Conservation (phyloP, 148 eudicot genomes). For the Salicornia ramosissima region DNA sequence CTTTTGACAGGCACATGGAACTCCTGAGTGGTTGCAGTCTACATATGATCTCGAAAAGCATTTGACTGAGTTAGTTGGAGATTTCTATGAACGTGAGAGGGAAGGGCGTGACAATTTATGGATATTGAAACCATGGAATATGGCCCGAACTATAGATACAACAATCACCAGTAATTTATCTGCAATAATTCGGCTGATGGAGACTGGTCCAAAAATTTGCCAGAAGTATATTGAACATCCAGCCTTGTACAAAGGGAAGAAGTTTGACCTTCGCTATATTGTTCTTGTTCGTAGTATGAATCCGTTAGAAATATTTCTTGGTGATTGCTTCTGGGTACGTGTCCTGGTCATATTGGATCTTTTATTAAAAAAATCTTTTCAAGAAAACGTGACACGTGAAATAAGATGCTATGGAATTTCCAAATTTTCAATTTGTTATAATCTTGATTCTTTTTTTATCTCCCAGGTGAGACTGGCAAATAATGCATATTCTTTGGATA, state of each 20-base stretch:
- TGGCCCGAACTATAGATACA: constrained; percentile 98
- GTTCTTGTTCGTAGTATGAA: constrained; percentile 82
- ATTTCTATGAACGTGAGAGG: constrained; percentile 61
- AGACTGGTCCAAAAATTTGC: constrained; percentile 96
- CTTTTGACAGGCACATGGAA: constrained; percentile 65
- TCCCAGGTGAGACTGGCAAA: constrained; percentile 89
- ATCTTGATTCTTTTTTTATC: constrained; percentile 6
- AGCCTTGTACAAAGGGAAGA: constrained; percentile 75
- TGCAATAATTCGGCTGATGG: constrained; percentile 94
- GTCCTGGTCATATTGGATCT: neutral
- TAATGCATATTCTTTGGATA: constrained; percentile 71
- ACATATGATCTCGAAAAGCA: constrained; percentile 93
- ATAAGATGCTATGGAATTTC: neutral
- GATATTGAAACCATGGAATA: constrained; percentile 98
- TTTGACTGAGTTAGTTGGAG: constrained; percentile 78
- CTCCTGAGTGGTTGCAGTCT: constrained; percentile 80
- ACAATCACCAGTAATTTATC: constrained; percentile 72
- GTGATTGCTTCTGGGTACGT: constrained; percentile 86
- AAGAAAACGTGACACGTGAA: neutral
- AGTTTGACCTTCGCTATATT: constrained; percentile 90
- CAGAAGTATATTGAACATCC: constrained; percentile 96
- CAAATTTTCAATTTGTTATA: neutral
- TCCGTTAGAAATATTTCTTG: constrained; percentile 81
- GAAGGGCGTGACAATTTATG: constrained; percentile 73
- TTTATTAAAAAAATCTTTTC: neutral